phyloP scores from a whole-genome alignment of 306 rosid species.

The Ormosia emarginata region DNA sequence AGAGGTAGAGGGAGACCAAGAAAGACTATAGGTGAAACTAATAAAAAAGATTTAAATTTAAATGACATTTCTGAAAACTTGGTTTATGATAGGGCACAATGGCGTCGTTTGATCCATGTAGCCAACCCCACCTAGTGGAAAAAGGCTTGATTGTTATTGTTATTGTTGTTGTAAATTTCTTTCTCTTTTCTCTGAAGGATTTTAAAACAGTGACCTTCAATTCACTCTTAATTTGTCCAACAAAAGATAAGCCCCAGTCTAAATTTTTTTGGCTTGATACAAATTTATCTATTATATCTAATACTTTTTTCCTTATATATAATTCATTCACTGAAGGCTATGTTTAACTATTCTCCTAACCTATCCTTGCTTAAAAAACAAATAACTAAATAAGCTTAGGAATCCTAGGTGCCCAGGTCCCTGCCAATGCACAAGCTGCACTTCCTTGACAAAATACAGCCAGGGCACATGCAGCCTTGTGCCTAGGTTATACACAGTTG shows the following conservation, averaged over 20 bases:
- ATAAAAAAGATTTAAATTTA: too few species aligned
- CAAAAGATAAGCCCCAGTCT: not conserved
- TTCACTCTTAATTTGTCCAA: not conserved
- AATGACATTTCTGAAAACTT: too few species aligned
- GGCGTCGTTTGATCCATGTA: too few species aligned
- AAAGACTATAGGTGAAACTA: too few species aligned
- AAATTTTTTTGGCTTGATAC: not conserved
- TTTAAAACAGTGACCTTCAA: not conserved
- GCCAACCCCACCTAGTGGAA: too few species aligned
- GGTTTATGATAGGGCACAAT: too few species aligned
- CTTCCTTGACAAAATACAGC: not conserved
- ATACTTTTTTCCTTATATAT: not conserved
- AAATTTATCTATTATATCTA: not conserved
- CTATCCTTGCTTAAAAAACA: not conserved
- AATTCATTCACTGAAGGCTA: not conserved
- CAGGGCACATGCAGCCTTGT: too few species aligned
- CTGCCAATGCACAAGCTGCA: not conserved
- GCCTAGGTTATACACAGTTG: too few species aligned
- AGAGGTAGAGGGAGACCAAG: too few species aligned
- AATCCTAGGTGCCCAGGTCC: not conserved
- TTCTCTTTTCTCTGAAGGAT: not conserved
- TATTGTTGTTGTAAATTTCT: too few species aligned
- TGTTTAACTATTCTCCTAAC: not conserved
- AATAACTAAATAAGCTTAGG: constrained; percentile 9
- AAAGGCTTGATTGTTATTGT: too few species aligned